Conservation (phyloP, 805 yeast species). For the Yarrowia osloensis region DNA sequence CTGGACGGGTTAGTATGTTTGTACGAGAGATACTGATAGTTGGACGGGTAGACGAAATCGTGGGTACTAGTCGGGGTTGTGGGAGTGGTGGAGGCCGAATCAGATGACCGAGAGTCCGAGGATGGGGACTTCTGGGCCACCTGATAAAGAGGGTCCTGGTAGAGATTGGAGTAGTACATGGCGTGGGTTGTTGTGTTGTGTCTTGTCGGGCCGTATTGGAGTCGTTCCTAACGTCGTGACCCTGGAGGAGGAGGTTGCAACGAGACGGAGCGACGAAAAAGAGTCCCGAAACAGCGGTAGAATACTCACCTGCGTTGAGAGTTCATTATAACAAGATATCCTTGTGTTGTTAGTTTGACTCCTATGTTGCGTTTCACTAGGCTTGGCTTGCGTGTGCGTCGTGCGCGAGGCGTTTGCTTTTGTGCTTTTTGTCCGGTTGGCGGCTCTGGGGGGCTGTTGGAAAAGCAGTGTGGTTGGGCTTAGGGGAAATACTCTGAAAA, state of each 20-base stretch:
- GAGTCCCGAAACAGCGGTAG: background rate
- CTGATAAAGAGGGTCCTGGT: slow-evolving; percentile 7
- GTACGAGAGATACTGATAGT: slow-evolving; percentile 15
- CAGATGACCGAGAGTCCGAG: background rate
- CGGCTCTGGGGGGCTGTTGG: background rate
- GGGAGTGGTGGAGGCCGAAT: background rate
- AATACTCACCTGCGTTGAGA: slow-evolving; percentile 29
- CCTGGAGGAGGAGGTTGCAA: background rate
- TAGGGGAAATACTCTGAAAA: slow-evolving; percentile 22
- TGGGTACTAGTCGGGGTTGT: slow-evolving; percentile 6
- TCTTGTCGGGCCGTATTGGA: too few species aligned
- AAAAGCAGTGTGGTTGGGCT: background rate
- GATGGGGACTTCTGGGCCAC: slow-evolving; percentile 9
- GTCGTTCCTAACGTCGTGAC: background rate
- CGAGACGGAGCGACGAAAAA: background rate
- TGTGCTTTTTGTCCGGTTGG: slow-evolving; percentile 5
- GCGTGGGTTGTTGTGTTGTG: too few species aligned
- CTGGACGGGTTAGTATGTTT: slow-evolving; percentile 26
- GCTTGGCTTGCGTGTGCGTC: slow-evolving; percentile 23
- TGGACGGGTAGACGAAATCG: slow-evolving; percentile 15
- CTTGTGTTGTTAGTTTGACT: background rate
- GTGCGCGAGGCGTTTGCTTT: slow-evolving; percentile 16
- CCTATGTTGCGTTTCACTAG: background rate
- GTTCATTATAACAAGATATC: slow-evolving; percentile 8
- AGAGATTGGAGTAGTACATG: slow-evolving; percentile 20